Base-by-base conservation (phyloP, 1,139 yeast genomes). In the Saccharomyces hybrid region DNA sequence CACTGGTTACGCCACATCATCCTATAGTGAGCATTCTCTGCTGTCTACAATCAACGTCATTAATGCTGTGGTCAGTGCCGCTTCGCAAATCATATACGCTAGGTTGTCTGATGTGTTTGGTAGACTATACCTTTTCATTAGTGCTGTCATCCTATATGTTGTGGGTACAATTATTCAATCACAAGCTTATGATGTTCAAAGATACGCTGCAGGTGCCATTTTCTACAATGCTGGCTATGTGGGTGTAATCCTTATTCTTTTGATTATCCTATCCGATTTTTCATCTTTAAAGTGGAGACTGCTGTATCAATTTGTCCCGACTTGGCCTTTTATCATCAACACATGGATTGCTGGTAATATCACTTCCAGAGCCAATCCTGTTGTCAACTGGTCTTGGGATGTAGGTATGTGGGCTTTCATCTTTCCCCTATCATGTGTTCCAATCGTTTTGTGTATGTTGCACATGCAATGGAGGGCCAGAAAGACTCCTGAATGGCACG, bases 371-470 rank as follows among this genome's bases (percentile, higher is more conserved):
- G 74, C 70, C 8, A 67, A 73, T 46, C 75, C 72, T 52, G 66
- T 57, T 64, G 59, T 63, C 51, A 64, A 73, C 46, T 85, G 95
- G 95, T 76, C 80, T 42, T 85, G 84, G 82, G 84, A 84, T 62
- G 82, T 85, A 61, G 91, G 85, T 46, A 84, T 85, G 79, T 86
- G 88, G 88, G 90, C 90, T 1, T 83, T 84, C 64, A 83, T 86
- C 57, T 77, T 83, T 73, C 91, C 93, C 28, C 73, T 84, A 34
- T 67, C 80, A 5, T 75, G 84, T 61, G 55, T 85, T 25, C 93
- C 93, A 27, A 70, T 86, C 55, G 61, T 83, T 29, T 57, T 59
- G 9, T 78, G 84, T 61, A 72, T 83, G 62, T 44, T 75, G 9
- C 85, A 84, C 66, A 83, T 84, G 85, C 67, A 75, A 57, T 67